These are phyloP conservation scores for Fusarium irregulare DNA, from an alignment of 2,329 filamentous ascomycete genomes.

Conservation along the genomic window DNA sequence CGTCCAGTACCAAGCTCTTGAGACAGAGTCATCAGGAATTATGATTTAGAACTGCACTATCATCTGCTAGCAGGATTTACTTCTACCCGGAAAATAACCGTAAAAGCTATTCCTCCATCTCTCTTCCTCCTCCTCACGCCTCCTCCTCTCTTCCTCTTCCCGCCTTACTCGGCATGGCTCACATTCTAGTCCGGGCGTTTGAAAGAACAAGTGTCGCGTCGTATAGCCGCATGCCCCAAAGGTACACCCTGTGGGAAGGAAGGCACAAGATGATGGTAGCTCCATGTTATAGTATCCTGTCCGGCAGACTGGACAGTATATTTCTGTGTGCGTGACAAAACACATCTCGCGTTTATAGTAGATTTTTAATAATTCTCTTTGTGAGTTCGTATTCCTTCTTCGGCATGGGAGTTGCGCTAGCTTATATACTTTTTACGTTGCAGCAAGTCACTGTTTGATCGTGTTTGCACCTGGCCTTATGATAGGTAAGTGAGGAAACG, in stretches of 20 bases:
- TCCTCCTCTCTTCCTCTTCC: background rate
- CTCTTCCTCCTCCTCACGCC: background rate
- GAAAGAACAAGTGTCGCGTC: background rate
- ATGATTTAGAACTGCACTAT: rapidly evolving
- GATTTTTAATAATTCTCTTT: background rate
- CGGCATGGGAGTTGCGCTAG: rapidly evolving
- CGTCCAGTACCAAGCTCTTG: background rate
- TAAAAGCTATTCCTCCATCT: background rate
- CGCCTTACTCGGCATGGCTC: background rate
- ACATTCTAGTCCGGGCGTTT: background rate
- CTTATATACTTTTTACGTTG: background rate
- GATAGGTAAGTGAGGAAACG: background rate
- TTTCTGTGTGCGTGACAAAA: background rate
- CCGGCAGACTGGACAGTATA: background rate
- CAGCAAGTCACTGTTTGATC: background rate
- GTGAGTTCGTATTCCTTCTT: rapidly evolving
- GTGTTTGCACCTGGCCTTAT: background rate
- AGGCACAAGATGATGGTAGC: background rate
- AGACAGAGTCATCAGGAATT: rapidly evolving
- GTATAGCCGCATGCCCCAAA: background rate
- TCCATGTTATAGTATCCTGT: background rate
- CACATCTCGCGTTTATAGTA: background rate
- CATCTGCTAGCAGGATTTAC: background rate
- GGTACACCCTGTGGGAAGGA: background rate
- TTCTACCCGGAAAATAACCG: background rate